Evolutionary conservation across 2,329 filamentous ascomycete genomes (phyloP), one percentile per base, ranked within the genome.

Genomic region (Nemania sp.): DNA sequence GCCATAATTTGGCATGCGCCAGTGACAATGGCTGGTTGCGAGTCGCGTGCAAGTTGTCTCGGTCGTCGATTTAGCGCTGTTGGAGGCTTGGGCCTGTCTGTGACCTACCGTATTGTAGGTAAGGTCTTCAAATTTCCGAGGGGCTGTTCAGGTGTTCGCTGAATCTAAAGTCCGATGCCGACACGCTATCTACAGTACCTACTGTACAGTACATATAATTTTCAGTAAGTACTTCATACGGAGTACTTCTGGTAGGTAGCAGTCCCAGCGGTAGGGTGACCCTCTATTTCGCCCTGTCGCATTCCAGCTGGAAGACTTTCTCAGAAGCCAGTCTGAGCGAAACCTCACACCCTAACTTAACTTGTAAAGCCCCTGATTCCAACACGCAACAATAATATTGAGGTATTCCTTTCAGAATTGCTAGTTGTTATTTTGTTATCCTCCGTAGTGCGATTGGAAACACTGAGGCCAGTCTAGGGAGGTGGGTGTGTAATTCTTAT

Each of bases 1-100:
- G 65, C 56, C 66, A 68, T 68, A 36, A 42, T 52, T 30, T 56
- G 36, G n/a, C 39, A 23, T 40, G 34, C 30, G 39, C 47, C 50
- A 23, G 48, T 39, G 41, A 30, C 40, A 31, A 31, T 49, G 47
- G 33, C 36, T 39, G 31, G 34, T 30, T 8, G 19, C 20, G 45
- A 37, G 49, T 39, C 45, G 36, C 31, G 33, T 15, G n/a, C 43
- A 15, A 43, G 44, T 43, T 34, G 43, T 26, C 46, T 48, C 37
- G 26, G 34, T 46, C 28, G 45, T 44, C 36, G 33, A 34, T 20
- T 24, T 30, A 20, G 37, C 17, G 20, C 34, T 22, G 26, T 37
- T 43, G 44, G 39, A 28, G 46, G 34, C 17, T 15, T 17, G 17
- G 9, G 47, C 30, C 28, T 23, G 40, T 14, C 45, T 30, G 45